Base-by-base conservation (phyloP, 768 basidiomycete species). In the Termitomyces sp. region DNA sequence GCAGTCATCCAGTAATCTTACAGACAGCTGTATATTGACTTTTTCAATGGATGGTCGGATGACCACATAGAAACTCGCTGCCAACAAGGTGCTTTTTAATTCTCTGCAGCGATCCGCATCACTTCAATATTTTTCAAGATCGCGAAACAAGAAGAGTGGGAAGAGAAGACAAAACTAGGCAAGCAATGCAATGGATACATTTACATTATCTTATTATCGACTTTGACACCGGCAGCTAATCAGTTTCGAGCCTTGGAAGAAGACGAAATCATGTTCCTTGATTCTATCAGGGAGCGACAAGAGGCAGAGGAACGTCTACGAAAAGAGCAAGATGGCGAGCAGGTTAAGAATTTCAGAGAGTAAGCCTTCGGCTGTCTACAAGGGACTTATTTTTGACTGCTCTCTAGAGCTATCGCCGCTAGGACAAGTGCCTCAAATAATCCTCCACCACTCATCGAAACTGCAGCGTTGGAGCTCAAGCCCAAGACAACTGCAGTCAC, bases 101-200 rank as follows among this genome's bases (percentile, higher is more conserved):
- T 36, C 32, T 43, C 36, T 31, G 42, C 5, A 22, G 29, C 16
- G 4, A 55, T 46, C 32, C 50, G 32, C 48, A 32, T 46, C 53
- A 46, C 43, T 66, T 54, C 43, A 65, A 36, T 46, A 18, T 41
- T 50, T 68, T 60, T 62, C 54, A 54, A 92, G 90, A 84, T 86
- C 65, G 90, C 90, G 62, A 92, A 93, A 70, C 90, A 94, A 72
- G 92, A 94, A 70, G 90, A 94, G 83, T 94, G 90, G 89, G 92
- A 94, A 68, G 89, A 92, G 69, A 89, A 89, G 68, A 90, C 84
- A 59, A 92, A 92, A 69, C 81, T 94, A 72, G 79, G 79, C 75
- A 55, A 54, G 57, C 36, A 29, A 47, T 20, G 29, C 22, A 37
- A 31, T 16, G 42, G 13, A 10, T 46, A 31, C 46, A 26, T 39